Percentiles rank a stretch among this genome's conserved stretches.
These are phyloP conservation scores for Candida koratica DNA, from an alignment of 805 yeast species.

Conservation along the genomic window DNA sequence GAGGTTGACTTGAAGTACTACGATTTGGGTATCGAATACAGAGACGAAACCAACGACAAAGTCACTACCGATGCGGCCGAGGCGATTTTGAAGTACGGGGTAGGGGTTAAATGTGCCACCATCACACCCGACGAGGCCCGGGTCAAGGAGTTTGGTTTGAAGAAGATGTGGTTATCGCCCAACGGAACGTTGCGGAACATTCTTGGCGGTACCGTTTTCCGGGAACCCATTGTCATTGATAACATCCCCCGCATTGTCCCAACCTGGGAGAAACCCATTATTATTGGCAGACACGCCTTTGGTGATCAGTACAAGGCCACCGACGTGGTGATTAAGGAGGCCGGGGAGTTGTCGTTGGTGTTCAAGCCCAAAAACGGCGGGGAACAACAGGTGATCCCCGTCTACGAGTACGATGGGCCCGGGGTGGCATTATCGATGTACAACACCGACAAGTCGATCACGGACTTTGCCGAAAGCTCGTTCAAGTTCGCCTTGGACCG, in stretches of 20 bases:
- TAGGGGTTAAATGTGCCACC: slow-evolving; percentile 96
- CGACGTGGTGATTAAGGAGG: slow-evolving; percentile 71
- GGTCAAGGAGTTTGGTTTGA: slow-evolving; percentile 82
- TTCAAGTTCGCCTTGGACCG: slow-evolving; percentile 82
- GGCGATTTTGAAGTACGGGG: slow-evolving; percentile 84
- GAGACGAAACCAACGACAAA: slow-evolving; percentile 85
- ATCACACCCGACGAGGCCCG: slow-evolving; percentile 98
- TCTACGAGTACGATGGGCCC: slow-evolving; percentile 63
- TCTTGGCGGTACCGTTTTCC: slow-evolving; percentile 92
- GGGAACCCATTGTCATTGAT: slow-evolving; percentile 93
- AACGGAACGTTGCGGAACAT: slow-evolving; percentile 96
- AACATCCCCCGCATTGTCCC: slow-evolving; percentile 84
- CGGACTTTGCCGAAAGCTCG: slow-evolving; percentile 89
- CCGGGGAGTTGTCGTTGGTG: slow-evolving; percentile 75
- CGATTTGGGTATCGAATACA: slow-evolving; percentile 80
- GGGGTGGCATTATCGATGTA: slow-evolving; percentile 92
- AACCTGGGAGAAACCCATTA: slow-evolving; percentile 92
- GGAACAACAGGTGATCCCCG: slow-evolving; percentile 51
- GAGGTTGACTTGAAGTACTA: slow-evolving; percentile 87
- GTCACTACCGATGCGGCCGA: slow-evolving; percentile 87
- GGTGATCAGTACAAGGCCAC: slow-evolving; percentile 97
- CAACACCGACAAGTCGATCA: slow-evolving; percentile 88
- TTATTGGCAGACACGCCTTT: slow-evolving; percentile 95
- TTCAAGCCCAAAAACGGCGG: slow-evolving; percentile 70
- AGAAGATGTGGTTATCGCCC: slow-evolving; percentile 97